phyloP scores from a whole-genome alignment of 2,329 filamentous ascomycete species.

The Aspergillus sp. region DNA sequence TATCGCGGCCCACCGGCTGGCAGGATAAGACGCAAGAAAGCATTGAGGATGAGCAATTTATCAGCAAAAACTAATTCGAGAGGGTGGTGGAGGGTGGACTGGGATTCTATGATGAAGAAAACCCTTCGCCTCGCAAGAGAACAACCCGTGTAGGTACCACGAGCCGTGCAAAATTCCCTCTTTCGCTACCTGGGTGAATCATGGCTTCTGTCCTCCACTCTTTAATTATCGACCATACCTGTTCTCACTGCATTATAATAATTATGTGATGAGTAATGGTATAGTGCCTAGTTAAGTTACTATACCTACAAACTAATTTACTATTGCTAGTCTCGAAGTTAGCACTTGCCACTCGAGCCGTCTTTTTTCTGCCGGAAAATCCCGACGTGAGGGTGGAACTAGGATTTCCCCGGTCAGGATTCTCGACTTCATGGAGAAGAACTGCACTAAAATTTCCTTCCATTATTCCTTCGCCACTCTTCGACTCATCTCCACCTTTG shows the following conservation, averaged over 20 bases:
- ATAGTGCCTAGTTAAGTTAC: no score
- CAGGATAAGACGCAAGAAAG: neutral
- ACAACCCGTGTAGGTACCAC: no score
- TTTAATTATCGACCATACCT: neutral
- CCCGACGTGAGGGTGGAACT: constrained; percentile 23
- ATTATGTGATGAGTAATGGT: neutral
- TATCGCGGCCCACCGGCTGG: constrained; percentile 1
- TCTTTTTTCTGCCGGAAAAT: constrained; percentile 21
- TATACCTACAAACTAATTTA: no score
- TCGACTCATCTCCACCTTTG: constrained; percentile 14
- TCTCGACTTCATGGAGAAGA: constrained; percentile 3
- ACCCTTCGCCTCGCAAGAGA: neutral
- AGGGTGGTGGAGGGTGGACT: neutral
- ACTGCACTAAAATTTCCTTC: constrained; percentile 17
- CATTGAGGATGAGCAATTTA: neutral
- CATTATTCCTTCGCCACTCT: constrained; percentile 17
- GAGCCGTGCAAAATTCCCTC: no score
- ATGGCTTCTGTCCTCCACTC: neutral
- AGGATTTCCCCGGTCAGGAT: constrained; percentile 8
- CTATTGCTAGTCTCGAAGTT: neutral
- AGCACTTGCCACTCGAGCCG: neutral
- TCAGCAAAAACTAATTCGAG: neutral
- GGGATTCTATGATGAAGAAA: neutral
- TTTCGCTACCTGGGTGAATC: neutral
- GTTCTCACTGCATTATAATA: neutral